Base-by-base conservation (phyloP, 2,329 filamentous ascomycete species). In the Fusarium xyrophilum region DNA sequence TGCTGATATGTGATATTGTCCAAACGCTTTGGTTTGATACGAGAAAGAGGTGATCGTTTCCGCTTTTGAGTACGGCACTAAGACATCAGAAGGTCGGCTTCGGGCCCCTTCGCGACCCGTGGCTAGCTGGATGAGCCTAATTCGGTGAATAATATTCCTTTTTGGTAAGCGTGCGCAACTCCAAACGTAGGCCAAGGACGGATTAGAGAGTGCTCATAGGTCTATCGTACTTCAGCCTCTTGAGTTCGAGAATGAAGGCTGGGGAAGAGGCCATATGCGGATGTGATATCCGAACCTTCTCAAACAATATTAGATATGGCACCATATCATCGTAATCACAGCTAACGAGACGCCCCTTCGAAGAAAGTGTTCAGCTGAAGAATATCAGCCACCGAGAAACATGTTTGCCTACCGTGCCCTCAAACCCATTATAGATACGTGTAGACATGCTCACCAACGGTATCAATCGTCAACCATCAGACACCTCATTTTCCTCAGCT, bases 201-300 rank as follows among this genome's bases (percentile, higher is more conserved):
- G 35, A 19, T 25, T 21, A 6, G 8, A 14, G 21, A 11, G 0
- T 14, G 7, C 12, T 19, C 11, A 48, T 33, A n/a, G 21, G 21
- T 0, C 12, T 36, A 0, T n/a, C 17, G 30, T 25, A 35, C 9
- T 19, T n/a, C 6, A 35, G 8, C 46, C 30, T 19, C 17, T 35
- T 6, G 12, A 25, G 1, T 3, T 4, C 1, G 2, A 11, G 30
- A 8, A 25, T n/a, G 0, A 2, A 15, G 30, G 46, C 2, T 12
- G 30, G 12, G 30, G 30, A 25, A n/a, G 9, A 35, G 46, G 2
- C 46, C 21, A 25, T 13, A 50, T 50, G 46, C 30, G 21, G 46
- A 36, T 35, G 46, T 50, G 30, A 50, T 50, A 3, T 11, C 2
- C 8, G 36, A 35, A 15, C 17, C 21, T 50, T 36, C 21, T 25